A percentile compares a stretch with the other conserved stretches of the same genome.
phyloP scores from a whole-genome alignment of 2,329 filamentous ascomycete species.

The Neonectria magnoliae region DNA sequence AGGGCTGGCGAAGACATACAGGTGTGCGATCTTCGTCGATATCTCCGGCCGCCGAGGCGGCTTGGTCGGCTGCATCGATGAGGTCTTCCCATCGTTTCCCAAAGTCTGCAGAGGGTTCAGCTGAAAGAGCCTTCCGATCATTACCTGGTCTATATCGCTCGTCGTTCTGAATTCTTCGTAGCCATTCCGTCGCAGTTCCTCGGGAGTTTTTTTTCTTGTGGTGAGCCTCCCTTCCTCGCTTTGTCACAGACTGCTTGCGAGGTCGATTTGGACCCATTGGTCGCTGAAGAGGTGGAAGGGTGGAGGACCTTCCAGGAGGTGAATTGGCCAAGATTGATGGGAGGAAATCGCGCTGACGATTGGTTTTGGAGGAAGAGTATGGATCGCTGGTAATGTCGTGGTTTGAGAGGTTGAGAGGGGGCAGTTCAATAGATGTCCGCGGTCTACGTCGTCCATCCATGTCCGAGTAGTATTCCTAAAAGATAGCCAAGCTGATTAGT shows the following conservation, averaged over 20 bases:
- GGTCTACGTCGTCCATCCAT: conserved; percentile 71
- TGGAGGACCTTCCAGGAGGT: conserved; percentile 87
- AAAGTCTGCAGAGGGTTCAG: conserved; percentile 82
- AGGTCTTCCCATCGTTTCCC: conserved; percentile 96
- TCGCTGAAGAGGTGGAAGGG: conserved; percentile 83
- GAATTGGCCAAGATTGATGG: conserved; percentile 85
- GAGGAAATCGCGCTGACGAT: conserved; percentile 76
- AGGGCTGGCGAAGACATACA: conserved; percentile 56
- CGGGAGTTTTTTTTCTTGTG: conserved; percentile 83
- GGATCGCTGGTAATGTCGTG: conserved; percentile 78
- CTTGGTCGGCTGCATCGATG: conserved; percentile 80
- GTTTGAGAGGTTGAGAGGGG: conserved; percentile 69
- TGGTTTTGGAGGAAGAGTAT: conserved; percentile 69
- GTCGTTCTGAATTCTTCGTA: conserved; percentile 67
- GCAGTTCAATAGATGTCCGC: conserved; percentile 76
- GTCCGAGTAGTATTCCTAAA: conserved; percentile 75
- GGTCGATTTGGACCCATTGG: conserved; percentile 76
- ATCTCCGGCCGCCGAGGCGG: conserved; percentile 88
- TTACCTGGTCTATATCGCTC: conserved; percentile 73
- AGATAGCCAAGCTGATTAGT: conserved; percentile 29
- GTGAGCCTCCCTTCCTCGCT: conserved; percentile 77
- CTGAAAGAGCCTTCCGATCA: conserved; percentile 85
- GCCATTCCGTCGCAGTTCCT: conserved; percentile 74
- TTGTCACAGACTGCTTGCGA: conserved; percentile 87
- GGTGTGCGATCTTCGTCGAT: conserved; percentile 91